Conservation (phyloP, 441 rosid genomes). For the Erodium trifolium region DNA sequence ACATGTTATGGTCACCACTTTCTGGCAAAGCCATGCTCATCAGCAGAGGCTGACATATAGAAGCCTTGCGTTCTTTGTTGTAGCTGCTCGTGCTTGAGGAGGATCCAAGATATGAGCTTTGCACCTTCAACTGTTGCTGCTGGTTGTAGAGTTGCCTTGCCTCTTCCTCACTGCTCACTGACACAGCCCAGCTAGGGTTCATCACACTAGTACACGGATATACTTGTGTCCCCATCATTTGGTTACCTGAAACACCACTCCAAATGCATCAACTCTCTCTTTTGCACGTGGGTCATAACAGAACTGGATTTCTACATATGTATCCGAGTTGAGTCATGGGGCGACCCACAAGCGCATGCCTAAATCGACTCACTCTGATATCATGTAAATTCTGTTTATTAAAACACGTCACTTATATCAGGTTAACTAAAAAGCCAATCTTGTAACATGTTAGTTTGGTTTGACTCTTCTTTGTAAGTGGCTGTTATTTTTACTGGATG, state of each 20-base stretch:
- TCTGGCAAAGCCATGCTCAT: constrained; percentile 22
- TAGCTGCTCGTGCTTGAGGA: constrained; percentile 28
- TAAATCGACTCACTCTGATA: too few relatives aligned
- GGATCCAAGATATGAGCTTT: constrained; percentile 35
- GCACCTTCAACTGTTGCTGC: constrained; percentile 31
- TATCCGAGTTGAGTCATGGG: neutral
- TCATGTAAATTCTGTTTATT: too few relatives aligned
- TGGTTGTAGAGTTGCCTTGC: constrained; percentile 21
- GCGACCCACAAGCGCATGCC: too few relatives aligned
- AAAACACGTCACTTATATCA: too few relatives aligned
- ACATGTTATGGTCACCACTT: constrained; percentile 24
- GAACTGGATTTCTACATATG: neutral
- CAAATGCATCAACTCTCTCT: too few relatives aligned
- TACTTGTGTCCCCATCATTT: constrained; percentile 38
- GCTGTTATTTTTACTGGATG: too few relatives aligned
- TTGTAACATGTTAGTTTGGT: too few relatives aligned
- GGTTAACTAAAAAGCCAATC: too few relatives aligned
- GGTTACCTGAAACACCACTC: constrained; percentile 36
- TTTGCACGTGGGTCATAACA: too few relatives aligned
- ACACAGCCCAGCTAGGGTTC: constrained; percentile 40
- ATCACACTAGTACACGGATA: constrained; percentile 41
- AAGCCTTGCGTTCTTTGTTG: constrained; percentile 27
- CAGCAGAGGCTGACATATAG: constrained; percentile 34
- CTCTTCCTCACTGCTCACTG: constrained; percentile 24
- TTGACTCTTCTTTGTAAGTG: too few relatives aligned